Evolutionary conservation across 176 grass and related monocot genomes (phyloP), one percentile per base, ranked within the genome.

Genomic region (Stipa capillata): DNA sequence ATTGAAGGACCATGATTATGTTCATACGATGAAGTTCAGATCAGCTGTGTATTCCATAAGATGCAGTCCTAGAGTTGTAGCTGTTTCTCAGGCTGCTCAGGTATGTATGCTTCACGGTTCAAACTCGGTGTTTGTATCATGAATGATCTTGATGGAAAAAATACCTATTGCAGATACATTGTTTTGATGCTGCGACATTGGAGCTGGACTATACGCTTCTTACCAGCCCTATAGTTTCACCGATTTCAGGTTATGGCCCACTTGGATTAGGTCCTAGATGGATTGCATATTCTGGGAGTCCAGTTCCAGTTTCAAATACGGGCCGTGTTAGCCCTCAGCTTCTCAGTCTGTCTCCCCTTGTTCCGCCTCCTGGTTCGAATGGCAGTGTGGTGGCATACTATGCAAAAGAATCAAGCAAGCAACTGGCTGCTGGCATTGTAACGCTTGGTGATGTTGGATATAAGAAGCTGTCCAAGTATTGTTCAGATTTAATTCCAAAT

Each of bases 401-500:
- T 75, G 96, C 96, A 65, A 98, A 90, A 85, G 96, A 98, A 87
- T 98, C 96, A 21, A 90, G 92, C 73, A 94, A 92, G 72, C 90
- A 90, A 68, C 73, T 98, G 66, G 92, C 92, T 66, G 81, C 83
- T 72, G 92, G 96, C 71, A 89, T 98, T 83, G 88, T 89, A 27
- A 92, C 89, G 72, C 96, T 98, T 69, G 88, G 96, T 70, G 96
- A 94, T 83, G 89, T 91, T 51, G 96, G 92, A 62, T 94, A 89
- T 83, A 90, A 86, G 63, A 92, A 81, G 83, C 32, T 97, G 31
- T 90, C 91, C 17, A 94, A 91, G 86, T 93, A 91, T 77, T 93
- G 55, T 76, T 88, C 88, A 45, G 89, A 85, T 47, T 70, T 91
- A n/a, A 45, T 85, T 67, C 77, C 87, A 36, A 94, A 87, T 65